Percentiles rank a stretch among this genome's conserved stretches.
phyloP scores from a whole-genome alignment of 768 basidiomycete species.

The Lenzites betulinus region DNA sequence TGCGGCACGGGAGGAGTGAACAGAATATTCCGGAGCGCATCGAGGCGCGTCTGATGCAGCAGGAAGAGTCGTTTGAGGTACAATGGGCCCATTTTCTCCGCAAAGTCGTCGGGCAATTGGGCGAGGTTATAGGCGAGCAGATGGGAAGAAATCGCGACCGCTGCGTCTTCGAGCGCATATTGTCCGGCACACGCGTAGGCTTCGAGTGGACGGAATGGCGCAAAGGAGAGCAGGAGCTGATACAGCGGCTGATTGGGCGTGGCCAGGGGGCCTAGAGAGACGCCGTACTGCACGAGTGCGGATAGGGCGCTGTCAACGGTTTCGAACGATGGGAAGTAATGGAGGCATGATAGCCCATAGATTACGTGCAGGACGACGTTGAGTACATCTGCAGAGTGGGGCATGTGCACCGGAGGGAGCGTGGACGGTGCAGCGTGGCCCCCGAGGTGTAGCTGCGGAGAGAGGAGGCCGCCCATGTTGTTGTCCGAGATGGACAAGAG shows the following conservation, averaged over 20 bases:
- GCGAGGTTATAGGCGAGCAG: slow-evolving; percentile 39
- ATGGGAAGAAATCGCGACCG: slow-evolving; percentile 40
- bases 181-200: slow-evolving; percentile 44
- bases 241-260: slow-evolving; percentile 33
- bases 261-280: slow-evolving; percentile 27
- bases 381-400: slow-evolving; percentile 30
- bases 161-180: slow-evolving; percentile 39
- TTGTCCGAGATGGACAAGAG: slow-evolving; percentile 64
- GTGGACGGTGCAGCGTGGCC: not conserved
- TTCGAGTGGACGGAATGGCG: slow-evolving; percentile 40
- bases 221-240: slow-evolving; percentile 36
- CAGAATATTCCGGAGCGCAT: slow-evolving; percentile 36
- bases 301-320: slow-evolving; percentile 28
- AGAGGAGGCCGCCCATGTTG: slow-evolving; percentile 56
- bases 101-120: slow-evolving; percentile 40
- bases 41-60: slow-evolving; percentile 39
- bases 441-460: not conserved
- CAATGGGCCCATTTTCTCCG: slow-evolving; percentile 40
- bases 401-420: slow-evolving; percentile 21
- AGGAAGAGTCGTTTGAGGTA: slow-evolving; percentile 45
- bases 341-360: slow-evolving; percentile 32
- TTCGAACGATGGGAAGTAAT: slow-evolving; percentile 33
- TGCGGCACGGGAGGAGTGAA: slow-evolving; percentile 30
- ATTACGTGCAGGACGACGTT: slow-evolving; percentile 38
- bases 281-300: slow-evolving; percentile 31